Evolutionary conservation across 2,329 filamentous ascomycete species (phyloP).

Genomic region (Eutypa lata): DNA sequence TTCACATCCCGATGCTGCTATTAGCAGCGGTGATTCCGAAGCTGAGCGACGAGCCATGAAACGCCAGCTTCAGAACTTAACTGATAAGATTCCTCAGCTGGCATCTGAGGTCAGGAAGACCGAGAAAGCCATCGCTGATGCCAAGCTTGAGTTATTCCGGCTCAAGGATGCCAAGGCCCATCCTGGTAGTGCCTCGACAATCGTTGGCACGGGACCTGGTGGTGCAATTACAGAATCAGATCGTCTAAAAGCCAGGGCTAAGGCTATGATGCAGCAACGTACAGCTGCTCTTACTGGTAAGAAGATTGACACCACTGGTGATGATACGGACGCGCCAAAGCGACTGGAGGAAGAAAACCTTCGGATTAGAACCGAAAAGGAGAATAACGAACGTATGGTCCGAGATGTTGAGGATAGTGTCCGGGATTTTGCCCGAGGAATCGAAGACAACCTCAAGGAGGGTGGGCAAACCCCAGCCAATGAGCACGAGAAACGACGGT

Average conservation of each 20-base stretch:
- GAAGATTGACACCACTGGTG: slow-evolving; percentile 65
- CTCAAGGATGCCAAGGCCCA: slow-evolving; percentile 90
- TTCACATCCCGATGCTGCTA: slow-evolving; percentile 73
- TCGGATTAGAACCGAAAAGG: slow-evolving; percentile 77
- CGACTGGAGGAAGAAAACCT: slow-evolving; percentile 86
- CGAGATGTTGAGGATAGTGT: slow-evolving; percentile 96
- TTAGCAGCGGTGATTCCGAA: slow-evolving; percentile 73
- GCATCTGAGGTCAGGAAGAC: slow-evolving; percentile 89
- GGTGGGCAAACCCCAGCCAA: slow-evolving; percentile 70
- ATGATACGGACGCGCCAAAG: slow-evolving; percentile 76
- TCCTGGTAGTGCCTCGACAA: slow-evolving; percentile 72
- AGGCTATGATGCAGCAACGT: slow-evolving; percentile 98
- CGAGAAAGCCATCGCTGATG: slow-evolving; percentile 89
- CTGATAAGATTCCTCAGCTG: slow-evolving; percentile 85
- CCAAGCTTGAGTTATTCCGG: slow-evolving; percentile 87
- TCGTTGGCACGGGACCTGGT: slow-evolving; percentile 90
- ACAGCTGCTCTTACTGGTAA: slow-evolving; percentile 88
- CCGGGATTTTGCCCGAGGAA: slow-evolving; percentile 76
- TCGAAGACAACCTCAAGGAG: slow-evolving; percentile 86
- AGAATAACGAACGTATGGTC: slow-evolving; percentile 95
- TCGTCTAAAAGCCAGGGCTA: slow-evolving; percentile 88
- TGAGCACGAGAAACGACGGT: slow-evolving; percentile 87
- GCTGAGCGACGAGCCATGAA: slow-evolving; percentile 84
- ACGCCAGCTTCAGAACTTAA: slow-evolving; percentile 82
- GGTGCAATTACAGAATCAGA: slow-evolving; percentile 90